A percentile compares a stretch with the other conserved stretches of the same genome.
Conservation (phyloP, 73 alveolate genomes). For the Tetrahymena malaccensis region DNA sequence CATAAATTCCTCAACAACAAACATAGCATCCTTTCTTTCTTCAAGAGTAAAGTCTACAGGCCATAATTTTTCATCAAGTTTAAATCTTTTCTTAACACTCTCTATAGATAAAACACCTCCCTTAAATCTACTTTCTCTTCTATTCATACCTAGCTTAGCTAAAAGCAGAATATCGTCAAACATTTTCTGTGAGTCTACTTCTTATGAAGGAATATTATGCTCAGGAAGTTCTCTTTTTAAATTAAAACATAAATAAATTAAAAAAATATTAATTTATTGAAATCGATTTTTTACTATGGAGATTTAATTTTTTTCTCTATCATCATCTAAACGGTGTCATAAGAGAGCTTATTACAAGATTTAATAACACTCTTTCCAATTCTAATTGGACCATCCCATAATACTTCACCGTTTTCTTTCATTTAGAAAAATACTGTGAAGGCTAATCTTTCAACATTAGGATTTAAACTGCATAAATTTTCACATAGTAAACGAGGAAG, state of each 20-base stretch:
- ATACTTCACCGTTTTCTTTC: slow-evolving; percentile 47
- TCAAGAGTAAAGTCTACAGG: slow-evolving; percentile 81
- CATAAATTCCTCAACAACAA: slow-evolving; percentile 96
- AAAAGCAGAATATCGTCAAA: slow-evolving; percentile 2
- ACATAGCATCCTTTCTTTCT: slow-evolving; percentile 70
- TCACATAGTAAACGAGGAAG: slow-evolving; percentile 95
- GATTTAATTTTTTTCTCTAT: slow-evolving; percentile 21
- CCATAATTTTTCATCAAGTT: slow-evolving; percentile 72
- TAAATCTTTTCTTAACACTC: slow-evolving; percentile 87
- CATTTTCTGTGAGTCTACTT: slow-evolving; percentile 7
- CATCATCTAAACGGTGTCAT: slow-evolving; percentile 69
- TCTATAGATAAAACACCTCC: slow-evolving; percentile 90
- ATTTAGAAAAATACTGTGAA: slow-evolving; percentile 55
- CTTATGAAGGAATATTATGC: background rate
- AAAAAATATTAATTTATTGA: slow-evolving; percentile 32
- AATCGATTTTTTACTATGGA: slow-evolving; percentile 16
- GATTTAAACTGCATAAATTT: slow-evolving; percentile 87
- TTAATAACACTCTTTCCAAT: slow-evolving; percentile 70
- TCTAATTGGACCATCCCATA: slow-evolving; percentile 90
- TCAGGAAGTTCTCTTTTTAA: slow-evolving; percentile 46
- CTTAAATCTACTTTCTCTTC: slow-evolving; percentile 68
- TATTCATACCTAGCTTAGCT: slow-evolving; percentile 8
- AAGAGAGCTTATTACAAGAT: slow-evolving; percentile 68
- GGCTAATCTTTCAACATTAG: slow-evolving; percentile 91
- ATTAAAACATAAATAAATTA: slow-evolving; percentile 45